Base-by-base conservation (phyloP, 202 grass and related monocot species). In the Zizania palustris region DNA sequence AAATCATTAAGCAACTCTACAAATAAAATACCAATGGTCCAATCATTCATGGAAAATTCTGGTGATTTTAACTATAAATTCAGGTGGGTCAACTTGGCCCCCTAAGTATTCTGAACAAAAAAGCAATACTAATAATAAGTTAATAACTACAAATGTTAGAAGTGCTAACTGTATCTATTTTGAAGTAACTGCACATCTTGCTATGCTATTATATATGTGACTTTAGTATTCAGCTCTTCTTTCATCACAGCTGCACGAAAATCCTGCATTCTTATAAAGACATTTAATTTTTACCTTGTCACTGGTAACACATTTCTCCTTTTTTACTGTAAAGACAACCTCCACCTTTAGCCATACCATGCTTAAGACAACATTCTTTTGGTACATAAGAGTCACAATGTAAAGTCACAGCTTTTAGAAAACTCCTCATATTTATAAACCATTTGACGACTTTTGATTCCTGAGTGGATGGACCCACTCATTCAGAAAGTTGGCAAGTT, bases 401-500 rank as follows among this genome's bases (percentile, higher is more conserved):
- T 74, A 45, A 67, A 69, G 60, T 35, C 53, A 45, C 54, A 80
- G 48, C 83, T 74, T 83, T 83, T 38, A 63, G 74, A 69, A 87
- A 87, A 48, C 13, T 41, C 61, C 0, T 38, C 10, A 51, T 82
- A 64, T 84, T 84, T 80, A 53, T 42, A 72, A 37, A 44, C 40
- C 76, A 67, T 53, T 69, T 44, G 43, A 66, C 42, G 61, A 35
- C 61, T 79, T 78, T 79, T 73, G 42, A 67, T 80, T 80, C 54
- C 14, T 46, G 6, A 83, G 45, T 43, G 73, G 76, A 28, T 2
- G 28, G 28, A 64, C 71, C 81, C 43, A 59, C 6, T 48, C 18
- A 60, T 72, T 80, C 73, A 76, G 72, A 84, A 88, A 88, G 82
- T 62, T 79, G 77, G 70, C 72, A 77, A 66, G 42, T 77, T 88